These are phyloP conservation scores for Suillus subluteus DNA, from an alignment of 768 basidiomycete species.

Conservation along the genomic window DNA sequence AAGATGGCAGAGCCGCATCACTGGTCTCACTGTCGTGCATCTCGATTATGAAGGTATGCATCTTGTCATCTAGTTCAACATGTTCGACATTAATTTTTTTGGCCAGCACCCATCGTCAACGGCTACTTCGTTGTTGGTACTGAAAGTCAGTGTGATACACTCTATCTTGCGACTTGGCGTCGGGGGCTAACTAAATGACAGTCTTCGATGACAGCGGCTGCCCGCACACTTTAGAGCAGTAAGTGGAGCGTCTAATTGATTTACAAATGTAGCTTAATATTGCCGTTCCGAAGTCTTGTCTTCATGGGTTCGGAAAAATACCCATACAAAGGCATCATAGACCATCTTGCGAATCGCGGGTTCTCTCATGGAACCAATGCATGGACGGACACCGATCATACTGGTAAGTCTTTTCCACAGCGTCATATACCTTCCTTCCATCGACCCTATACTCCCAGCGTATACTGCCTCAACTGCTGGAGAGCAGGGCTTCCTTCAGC, in stretches of 20 bases:
- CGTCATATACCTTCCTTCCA: neutral
- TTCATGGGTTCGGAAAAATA: constrained; percentile 97
- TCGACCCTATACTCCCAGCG: constrained; percentile 40
- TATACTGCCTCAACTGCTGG: constrained; percentile 97
- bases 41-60: constrained; percentile 83
- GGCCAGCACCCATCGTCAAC: constrained; percentile 81
- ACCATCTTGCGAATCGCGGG: constrained; percentile 92
- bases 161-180: neutral
- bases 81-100: constrained; percentile 20
- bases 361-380: constrained; percentile 93
- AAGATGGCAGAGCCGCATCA: constrained; percentile 86
- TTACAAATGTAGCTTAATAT: constrained; percentile 8
- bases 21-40: constrained; percentile 90
- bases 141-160: constrained; percentile 64
- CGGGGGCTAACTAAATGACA: constrained; percentile 30
- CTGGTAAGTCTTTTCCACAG: constrained; percentile 34
- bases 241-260: constrained; percentile 31
- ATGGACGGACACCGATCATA: constrained; percentile 96
- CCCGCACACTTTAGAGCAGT: constrained; percentile 97
- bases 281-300: constrained; percentile 58
- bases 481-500: constrained; percentile 85
- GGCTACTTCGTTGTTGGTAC: constrained; percentile 91
- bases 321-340: constrained; percentile 95
- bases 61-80: constrained; percentile 9
- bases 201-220: constrained; percentile 95